Base-by-base conservation (phyloP, 2,329 filamentous ascomycete species). In the Diplocarpon rosae region DNA sequence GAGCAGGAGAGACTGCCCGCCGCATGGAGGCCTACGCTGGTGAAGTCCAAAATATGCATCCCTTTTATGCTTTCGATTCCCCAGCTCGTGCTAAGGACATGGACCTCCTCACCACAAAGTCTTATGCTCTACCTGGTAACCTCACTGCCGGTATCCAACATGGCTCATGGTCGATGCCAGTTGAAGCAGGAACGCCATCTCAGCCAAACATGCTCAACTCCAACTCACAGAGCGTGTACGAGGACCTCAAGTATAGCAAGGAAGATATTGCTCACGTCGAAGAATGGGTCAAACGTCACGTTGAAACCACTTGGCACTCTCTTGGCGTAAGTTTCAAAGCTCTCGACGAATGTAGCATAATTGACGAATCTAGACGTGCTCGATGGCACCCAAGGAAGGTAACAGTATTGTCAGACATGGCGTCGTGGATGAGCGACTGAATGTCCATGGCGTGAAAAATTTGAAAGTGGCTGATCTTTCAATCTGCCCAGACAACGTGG, bases 71-170 rank as follows among this genome's bases (percentile, higher is more conserved):
- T 37, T 85, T 72, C 58, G 76, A 85, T 64, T 84, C 78, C 15
- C 72, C 78, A 0, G 85, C 82, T 3, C 72, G 79, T 16, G 76
- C 82, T 5, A 70, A 76, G 39, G 85, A 92, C 59, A 73, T 90
- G 67, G 82, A 88, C 53, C 69, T 90, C 1, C 71, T 71, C 7
- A 87, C 83, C 1, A 88, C 84, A 14, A 85, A 88, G 50, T 71
- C 73, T 17, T 88, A 88, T 49, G 85, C 83, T 1, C 78, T 85
- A 0, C 75, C 81, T 0, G 33, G 57, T 57, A 33, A 54, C 51
- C 8, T 60, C 59, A 16, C 67, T 66, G 49, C 72, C 65, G 14
- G 53, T 52, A 37, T 75, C 68, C 58, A 61, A 65, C 1, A 54
- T 59, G 7, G 61, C 77, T 75, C 76, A 55, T 88, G 83, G 84